Evolutionary conservation across 2,329 filamentous ascomycete genomes (phyloP), one percentile per base, ranked within the genome.

Genomic region (Scedosporium aurantiacum): DNA sequence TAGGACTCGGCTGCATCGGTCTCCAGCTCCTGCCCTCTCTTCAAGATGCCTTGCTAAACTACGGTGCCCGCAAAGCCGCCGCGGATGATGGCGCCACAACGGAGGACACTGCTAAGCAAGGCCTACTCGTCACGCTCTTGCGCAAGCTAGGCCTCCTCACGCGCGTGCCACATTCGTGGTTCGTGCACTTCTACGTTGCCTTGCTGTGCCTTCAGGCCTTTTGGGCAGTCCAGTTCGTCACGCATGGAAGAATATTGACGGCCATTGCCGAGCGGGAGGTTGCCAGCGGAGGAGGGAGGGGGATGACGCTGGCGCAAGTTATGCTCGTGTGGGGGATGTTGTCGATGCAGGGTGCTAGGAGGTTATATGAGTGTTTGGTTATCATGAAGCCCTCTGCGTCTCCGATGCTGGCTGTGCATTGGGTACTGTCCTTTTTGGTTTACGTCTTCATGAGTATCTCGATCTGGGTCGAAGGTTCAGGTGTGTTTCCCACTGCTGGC

Each of bases 91-190:
- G 21, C 55, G 65, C 7, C 58, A 70, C 66, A 62, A 66, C 68
- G 23, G 60, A 60, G 58, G 25, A 47, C 5, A 21, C 23, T 21
- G 23, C 6, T 8, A 5, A 50, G n/a, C 16, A 23, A 18, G 18
- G 50, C 32, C 32, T 54, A 16, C 52, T 50, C 55, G 63, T 60
- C 28, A 43, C 32, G n/a, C 54, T 63, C 10, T 10, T 65, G 6
- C 41, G 61, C 47, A 63, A 62, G 54, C 58, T 62, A 4, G 64
- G 64, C 62, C 73, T 75, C 1, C 64, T 74, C 54, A 74, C 75
- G 66, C 82, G 83, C 70, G 87, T 97, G 41, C 91, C 93, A 23
- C 94, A 97, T 74, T 82, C 82, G 64, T 97, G 90, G 86, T 97
- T 97, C 73, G 82, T 80, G 52, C 89, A 94, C 67, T 97, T 96